phyloP scores from a whole-genome alignment of 2,329 filamentous ascomycete species.

The Phialophora verrucosa region DNA sequence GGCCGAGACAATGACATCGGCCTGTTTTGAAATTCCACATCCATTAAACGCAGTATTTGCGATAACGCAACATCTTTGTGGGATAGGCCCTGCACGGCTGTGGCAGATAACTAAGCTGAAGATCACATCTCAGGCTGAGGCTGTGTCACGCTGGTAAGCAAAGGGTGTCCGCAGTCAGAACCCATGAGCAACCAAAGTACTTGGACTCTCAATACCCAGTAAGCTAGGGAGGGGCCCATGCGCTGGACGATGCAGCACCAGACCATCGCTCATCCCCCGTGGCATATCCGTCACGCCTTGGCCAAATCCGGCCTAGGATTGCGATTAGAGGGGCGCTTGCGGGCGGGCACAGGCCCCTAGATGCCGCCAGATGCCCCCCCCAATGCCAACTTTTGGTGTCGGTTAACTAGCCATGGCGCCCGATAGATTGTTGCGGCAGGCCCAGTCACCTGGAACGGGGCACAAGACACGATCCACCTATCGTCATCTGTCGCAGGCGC shows the following conservation, averaged over 20 bases:
- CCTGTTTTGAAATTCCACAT: conserved; percentile 1
- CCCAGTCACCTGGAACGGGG: conserved; percentile 8
- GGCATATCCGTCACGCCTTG: background rate
- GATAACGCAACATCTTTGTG: background rate
- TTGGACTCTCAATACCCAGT: background rate
- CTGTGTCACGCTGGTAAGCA: background rate
- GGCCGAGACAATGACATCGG: background rate
- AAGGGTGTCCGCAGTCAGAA: background rate
- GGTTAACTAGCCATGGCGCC: conserved; percentile 8
- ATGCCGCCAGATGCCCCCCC: background rate
- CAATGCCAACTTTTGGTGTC: background rate
- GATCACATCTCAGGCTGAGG: background rate
- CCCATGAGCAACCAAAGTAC: conserved; percentile 3
- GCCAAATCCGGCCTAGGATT: background rate
- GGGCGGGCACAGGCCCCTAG: background rate
- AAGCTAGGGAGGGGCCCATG: background rate
- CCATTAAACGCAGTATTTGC: background rate
- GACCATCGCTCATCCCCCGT: conserved; percentile 5
- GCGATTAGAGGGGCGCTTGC: background rate
- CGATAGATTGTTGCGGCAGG: conserved; percentile 1
- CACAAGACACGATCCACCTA: conserved; percentile 12
- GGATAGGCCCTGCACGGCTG: background rate
- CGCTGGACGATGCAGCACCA: conserved; percentile 3
- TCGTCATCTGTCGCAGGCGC: conserved; percentile 17
- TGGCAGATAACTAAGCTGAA: background rate